phyloP scores from a whole-genome alignment of 331 rosid genomes.

The Arachis monticola region DNA sequence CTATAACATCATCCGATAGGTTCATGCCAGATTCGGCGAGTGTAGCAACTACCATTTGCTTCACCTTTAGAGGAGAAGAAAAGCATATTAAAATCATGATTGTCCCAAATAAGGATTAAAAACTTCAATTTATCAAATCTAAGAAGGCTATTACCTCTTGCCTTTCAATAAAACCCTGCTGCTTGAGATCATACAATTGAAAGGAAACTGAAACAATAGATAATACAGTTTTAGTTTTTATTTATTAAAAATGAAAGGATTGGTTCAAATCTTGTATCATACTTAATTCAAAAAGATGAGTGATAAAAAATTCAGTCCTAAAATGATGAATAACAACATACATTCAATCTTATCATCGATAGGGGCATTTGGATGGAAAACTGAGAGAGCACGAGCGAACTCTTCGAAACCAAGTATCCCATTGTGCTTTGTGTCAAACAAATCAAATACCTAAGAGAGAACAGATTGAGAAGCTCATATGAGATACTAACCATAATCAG shows the following conservation, averaged over 20 bases:
- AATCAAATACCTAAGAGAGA: conserved; percentile 78
- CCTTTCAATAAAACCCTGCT: conserved; percentile 93
- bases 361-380: conserved; percentile 98
- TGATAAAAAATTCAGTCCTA: conserved; percentile 15
- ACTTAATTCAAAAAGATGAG: conserved; percentile 20
- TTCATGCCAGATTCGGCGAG: conserved; percentile 99
- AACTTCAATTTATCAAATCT: background rate
- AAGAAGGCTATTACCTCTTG: conserved; percentile 74
- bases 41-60: conserved; percentile 99
- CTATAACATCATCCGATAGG: conserved; percentile 93
- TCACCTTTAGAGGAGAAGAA: conserved; percentile 59
- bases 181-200: conserved; percentile 96
- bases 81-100: conserved; percentile 18
- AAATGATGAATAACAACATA: conserved; percentile 44
- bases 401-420: conserved; percentile 97
- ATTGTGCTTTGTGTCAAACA: conserved; percentile 95
- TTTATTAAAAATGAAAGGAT: background rate
- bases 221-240: conserved; percentile 5
- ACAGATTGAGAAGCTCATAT: conserved; percentile 23
- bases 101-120: conserved; percentile 7
- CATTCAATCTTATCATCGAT: conserved; percentile 93
- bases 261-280: conserved; percentile 4
- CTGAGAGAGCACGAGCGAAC: conserved; percentile 95
- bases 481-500: conserved; percentile 31
- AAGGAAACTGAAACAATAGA: conserved; percentile 81